Base-by-base conservation (phyloP, 129 eudicot species). In the Pittosporum tobira region DNA sequence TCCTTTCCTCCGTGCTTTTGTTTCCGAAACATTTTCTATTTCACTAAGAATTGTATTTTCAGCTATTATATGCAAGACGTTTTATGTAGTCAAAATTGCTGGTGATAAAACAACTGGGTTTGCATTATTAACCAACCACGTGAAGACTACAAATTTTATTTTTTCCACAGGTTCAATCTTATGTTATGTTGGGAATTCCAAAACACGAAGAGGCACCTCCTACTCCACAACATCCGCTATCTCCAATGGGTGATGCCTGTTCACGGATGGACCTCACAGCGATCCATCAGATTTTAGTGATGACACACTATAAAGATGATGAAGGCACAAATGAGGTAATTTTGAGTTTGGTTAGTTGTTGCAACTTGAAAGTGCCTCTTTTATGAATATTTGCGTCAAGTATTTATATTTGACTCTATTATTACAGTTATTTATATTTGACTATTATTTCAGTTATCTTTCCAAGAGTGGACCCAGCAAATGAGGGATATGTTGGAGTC, bases 401-500 rank as follows among this genome's bases (percentile, higher is more conserved):
- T 60, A 40, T 43, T 19, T 19, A 20, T 2, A 2, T 59, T 23
- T 40, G 18, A 24, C 7, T 34, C 40, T 34, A 6, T 34, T n/a
- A n/a, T n/a, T n/a, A n/a, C n/a, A n/a, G n/a, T n/a, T n/a, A n/a
- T 46, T 7, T 29, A 1, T 1, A n/a, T n/a, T n/a, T n/a, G n/a
- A n/a, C 0, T 60, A 6, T 46, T 0, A 30, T 51, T 51, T 31
- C 51, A 88, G 96, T 79, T 84, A 43, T 88, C 94, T 37, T 84
- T 88, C 68, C 96, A 88, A 84, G 96, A 84, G 70, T 88, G 96
- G 96, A 88, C 96, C 45, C 96, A 88, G 59, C 96, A 88, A 74
- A 88, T 88, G 94, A 84, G 86, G 81, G 94, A 84, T 74, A 88
- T 88, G 96, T 65, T 88, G 71, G 96, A 88, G 57, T 94, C 96